Conservation (phyloP, 139 green algal genomes). For the Tetradesmus lagerheimii region DNA sequence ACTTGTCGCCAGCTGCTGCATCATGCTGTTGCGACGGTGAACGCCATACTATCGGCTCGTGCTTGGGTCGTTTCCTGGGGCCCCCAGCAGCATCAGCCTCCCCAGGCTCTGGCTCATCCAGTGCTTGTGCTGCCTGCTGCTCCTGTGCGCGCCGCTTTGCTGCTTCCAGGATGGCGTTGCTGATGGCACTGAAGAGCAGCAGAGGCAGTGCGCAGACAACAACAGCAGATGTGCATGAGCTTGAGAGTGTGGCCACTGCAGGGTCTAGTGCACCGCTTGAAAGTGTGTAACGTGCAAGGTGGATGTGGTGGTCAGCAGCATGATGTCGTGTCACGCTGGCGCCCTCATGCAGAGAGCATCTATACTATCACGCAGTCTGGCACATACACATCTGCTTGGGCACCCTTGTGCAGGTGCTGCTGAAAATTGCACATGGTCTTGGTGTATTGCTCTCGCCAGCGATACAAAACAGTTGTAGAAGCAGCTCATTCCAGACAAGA, state of each 20-base stretch:
- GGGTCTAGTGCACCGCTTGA: too few relatives aligned
- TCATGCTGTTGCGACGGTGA: background rate
- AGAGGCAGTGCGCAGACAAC: background rate
- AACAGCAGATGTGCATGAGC: too few relatives aligned
- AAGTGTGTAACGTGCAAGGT: too few relatives aligned
- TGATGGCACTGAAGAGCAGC: conserved; percentile 1
- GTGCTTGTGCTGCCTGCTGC: conserved; percentile 18
- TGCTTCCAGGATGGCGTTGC: conserved; percentile 31
- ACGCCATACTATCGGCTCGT: conserved; percentile 60
- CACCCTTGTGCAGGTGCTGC: too few relatives aligned
- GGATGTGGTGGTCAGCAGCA: background rate
- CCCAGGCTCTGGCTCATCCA: background rate
- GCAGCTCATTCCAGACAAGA: too few relatives aligned
- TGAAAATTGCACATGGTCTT: too few relatives aligned
- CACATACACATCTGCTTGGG: too few relatives aligned
- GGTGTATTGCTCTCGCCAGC: too few relatives aligned
- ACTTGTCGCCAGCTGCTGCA: conserved; percentile 7
- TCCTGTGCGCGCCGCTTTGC: conserved; percentile 40
- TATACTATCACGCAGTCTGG: background rate
- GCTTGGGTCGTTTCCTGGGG: conserved; percentile 26
- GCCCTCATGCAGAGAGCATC: background rate
- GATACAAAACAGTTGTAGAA: too few relatives aligned
- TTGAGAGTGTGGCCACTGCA: too few relatives aligned
- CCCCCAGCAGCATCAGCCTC: background rate
- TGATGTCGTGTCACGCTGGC: too few relatives aligned